A percentile compares a stretch with the other conserved stretches of the same genome.
Evolutionary conservation across 192 early-diverging fungal genomes (phyloP).

Genomic region (Chytriomyces confervae): DNA sequence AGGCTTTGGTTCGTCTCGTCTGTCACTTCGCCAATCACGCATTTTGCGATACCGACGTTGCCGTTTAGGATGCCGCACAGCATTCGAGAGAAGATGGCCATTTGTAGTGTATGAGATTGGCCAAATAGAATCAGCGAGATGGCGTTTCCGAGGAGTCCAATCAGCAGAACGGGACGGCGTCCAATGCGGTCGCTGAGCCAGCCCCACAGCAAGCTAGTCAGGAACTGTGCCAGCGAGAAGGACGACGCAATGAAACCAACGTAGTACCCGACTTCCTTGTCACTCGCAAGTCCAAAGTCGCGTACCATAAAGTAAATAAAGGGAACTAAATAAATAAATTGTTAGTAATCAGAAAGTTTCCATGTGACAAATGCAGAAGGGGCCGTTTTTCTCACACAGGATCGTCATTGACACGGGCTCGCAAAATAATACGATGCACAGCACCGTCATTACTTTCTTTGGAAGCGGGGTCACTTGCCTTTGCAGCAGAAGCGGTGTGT

Average conservation of each 20-base stretch:
- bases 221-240: conserved; percentile 75
- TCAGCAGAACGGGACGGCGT: conserved; percentile 77
- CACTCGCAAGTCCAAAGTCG: conserved; percentile 63
- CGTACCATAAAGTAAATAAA: conserved; percentile 85
- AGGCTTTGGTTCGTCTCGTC: conserved; percentile 78
- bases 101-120: conserved; percentile 41
- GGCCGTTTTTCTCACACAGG: conserved; percentile 7
- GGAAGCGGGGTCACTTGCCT: conserved; percentile 49
- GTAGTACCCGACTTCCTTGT: conserved; percentile 84
- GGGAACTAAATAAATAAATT: conserved; percentile 75
- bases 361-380: background rate
- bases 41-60: conserved; percentile 77
- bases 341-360: conserved; percentile 35
- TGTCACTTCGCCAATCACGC: conserved; percentile 83
- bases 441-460: conserved; percentile 51
- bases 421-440: conserved; percentile 60
- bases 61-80: conserved; percentile 76
- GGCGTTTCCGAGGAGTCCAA: conserved; percentile 79
- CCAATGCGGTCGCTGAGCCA: conserved; percentile 79
- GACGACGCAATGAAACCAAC: conserved; percentile 74
- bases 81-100: conserved; percentile 50
- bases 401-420: conserved; percentile 29
- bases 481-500: background rate
- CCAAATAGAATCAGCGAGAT: conserved; percentile 78
- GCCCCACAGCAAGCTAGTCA: conserved; percentile 49